phyloP scores from a whole-genome alignment of 1,284 basidiomycete species.

The Abortiporus biennis region DNA sequence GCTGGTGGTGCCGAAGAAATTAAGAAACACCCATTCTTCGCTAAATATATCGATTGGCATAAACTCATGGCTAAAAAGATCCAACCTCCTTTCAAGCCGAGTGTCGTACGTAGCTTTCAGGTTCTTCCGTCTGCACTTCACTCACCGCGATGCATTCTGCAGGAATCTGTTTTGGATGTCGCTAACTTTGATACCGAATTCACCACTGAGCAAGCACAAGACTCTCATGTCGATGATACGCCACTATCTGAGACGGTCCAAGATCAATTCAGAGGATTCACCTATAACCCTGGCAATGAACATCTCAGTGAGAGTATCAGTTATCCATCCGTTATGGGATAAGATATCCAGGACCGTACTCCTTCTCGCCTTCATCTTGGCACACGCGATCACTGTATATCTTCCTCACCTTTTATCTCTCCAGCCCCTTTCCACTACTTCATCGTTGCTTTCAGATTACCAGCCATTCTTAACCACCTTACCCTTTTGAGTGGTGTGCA shows the following conservation, averaged over 20 bases:
- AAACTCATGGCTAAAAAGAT: conserved; percentile 93
- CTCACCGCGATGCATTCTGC: background rate
- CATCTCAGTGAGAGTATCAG: conserved; percentile 74
- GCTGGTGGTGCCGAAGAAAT: conserved; percentile 95
- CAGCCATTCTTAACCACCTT: too few species aligned
- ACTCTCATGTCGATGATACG: conserved; percentile 91
- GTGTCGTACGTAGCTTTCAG: conserved; percentile 59
- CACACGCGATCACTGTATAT: too few species aligned
- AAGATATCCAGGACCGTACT: conserved; percentile 3
- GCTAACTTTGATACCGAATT: conserved; percentile 96
- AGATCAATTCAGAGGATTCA: conserved; percentile 88
- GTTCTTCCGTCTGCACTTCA: background rate
- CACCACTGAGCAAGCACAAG: conserved; percentile 87
- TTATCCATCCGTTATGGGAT: conserved; percentile 36
- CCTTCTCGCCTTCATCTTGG: background rate
- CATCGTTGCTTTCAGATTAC: too few species aligned
- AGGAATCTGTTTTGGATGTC: conserved; percentile 79
- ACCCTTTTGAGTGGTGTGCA: too few species aligned
- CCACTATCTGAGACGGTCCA: conserved; percentile 92
- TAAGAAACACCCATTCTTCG: conserved; percentile 94
- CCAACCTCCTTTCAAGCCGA: conserved; percentile 97
- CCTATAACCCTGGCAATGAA: conserved; percentile 77
- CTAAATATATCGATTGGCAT: conserved; percentile 91
- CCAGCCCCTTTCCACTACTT: too few species aligned
- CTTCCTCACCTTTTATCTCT: too few species aligned